phyloP scores from a whole-genome alignment of 2,329 filamentous ascomycete species.

The Diaporthe australafricana region DNA sequence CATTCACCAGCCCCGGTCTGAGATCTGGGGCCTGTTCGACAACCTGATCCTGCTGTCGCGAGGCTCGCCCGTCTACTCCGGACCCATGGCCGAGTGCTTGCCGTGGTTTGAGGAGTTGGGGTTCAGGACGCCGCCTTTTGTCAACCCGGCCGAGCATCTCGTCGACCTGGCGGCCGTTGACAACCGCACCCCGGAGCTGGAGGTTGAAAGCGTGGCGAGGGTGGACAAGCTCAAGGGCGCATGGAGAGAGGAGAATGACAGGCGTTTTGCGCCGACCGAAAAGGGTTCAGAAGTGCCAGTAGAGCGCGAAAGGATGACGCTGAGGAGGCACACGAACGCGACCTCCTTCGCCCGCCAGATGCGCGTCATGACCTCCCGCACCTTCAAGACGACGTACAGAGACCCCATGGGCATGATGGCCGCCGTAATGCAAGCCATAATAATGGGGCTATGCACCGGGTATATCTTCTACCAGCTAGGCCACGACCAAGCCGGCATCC shows the following conservation, averaged over 20 bases:
- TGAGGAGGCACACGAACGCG: slow-evolving; percentile 56
- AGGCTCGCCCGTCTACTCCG: slow-evolving; percentile 77
- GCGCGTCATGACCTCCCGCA: slow-evolving; percentile 74
- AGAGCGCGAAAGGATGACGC: background rate
- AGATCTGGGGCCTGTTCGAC: slow-evolving; percentile 84
- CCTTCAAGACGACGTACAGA: slow-evolving; percentile 78
- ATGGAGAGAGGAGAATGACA: slow-evolving; percentile 62
- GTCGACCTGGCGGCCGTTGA: slow-evolving; percentile 82
- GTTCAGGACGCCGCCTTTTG: slow-evolving; percentile 74
- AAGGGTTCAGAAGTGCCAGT: slow-evolving; percentile 32
- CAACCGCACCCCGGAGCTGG: slow-evolving; percentile 75
- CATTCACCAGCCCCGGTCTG: slow-evolving; percentile 81
- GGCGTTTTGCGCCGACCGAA: slow-evolving; percentile 41
- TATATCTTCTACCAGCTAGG: slow-evolving; percentile 78
- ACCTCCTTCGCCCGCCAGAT: slow-evolving; percentile 70
- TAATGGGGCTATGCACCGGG: slow-evolving; percentile 78
- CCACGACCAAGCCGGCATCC: slow-evolving; percentile 76
- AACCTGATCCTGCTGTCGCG: slow-evolving; percentile 75
- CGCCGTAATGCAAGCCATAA: slow-evolving; percentile 75
- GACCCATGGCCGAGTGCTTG: slow-evolving; percentile 66
- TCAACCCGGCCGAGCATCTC: slow-evolving; percentile 82
- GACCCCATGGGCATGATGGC: slow-evolving; percentile 82
- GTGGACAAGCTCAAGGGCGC: slow-evolving; percentile 70
- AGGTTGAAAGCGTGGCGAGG: slow-evolving; percentile 67
- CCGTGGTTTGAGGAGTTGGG: slow-evolving; percentile 73